Evolutionary conservation across 192 early-diverging fungal species (phyloP), one percentile per base, ranked within the genome.

Genomic region (Entophlyctis luteolus): DNA sequence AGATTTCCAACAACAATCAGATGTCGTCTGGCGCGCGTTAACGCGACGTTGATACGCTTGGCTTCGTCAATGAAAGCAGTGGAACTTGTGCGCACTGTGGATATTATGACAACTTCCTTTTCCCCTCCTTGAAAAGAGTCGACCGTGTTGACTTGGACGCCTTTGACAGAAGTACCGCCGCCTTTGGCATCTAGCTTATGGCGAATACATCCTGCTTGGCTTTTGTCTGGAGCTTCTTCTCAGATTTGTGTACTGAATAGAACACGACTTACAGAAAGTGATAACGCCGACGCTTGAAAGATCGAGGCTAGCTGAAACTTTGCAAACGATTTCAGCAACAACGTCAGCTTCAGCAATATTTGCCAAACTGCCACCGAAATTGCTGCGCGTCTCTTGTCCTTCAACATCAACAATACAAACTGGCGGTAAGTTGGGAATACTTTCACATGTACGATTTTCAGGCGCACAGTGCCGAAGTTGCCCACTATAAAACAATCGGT

Each of bases 81-180:
- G 3, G 67, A 62, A 20, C 69, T 53, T 25, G 84, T 87, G 29
- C 88, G 53, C 0, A 89, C 87, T 16, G 85, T 89, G 4, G 81
- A 84, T 20, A 92, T 67, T 31, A 92, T 68, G 58, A 92, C 91
- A 28, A 92, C 71, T n/a, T 86, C 78, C 55, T 87, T 88, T 52
- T 92, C 90, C 10, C 88, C 88, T 28, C 90, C 90, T 73, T 91
- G 79, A 57, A 90, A 91, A 16, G 89, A 85, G 62, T 91, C 89
- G 0, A 88, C 85, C 2, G 89, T 90, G 6, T 85, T 87, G 25
- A 84, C 79, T 72, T 86, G 54, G 4, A 76, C 67, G 35, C 68
- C 75, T 29, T n/a, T n/a, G n/a, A n/a, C n/a, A n/a, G n/a, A n/a
- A n/a, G n/a, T n/a, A n/a, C n/a, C n/a, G n/a, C n/a, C n/a, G n/a